Conservation (phyloP, 2,329 filamentous ascomycete species). For the Apiospora hydei region DNA sequence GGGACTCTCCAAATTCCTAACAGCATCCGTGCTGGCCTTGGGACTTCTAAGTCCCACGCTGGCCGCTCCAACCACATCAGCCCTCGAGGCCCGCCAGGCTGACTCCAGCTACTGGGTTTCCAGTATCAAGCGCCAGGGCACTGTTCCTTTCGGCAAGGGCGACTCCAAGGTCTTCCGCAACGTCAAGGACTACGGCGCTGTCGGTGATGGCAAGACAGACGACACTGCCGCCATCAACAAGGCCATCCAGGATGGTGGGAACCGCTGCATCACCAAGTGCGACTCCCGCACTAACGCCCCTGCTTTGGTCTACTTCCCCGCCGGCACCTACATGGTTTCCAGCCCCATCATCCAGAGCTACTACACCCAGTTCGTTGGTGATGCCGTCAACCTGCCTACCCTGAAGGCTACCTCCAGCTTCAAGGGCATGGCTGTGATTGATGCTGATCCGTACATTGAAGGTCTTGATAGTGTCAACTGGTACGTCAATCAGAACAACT, state of each 20-base stretch:
- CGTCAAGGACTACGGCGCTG: slow-evolving; percentile 78
- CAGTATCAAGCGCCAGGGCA: slow-evolving; percentile 72
- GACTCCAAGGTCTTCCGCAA: slow-evolving; percentile 79
- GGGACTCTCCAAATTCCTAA: slow-evolving; percentile 42
- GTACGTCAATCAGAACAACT: slow-evolving; percentile 85
- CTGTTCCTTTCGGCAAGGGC: slow-evolving; percentile 66
- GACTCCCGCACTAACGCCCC: slow-evolving; percentile 85
- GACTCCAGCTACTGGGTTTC: slow-evolving; percentile 74
- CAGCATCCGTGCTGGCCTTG: slow-evolving; percentile 37
- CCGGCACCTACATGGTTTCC: slow-evolving; percentile 84
- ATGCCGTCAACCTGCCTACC: slow-evolving; percentile 74
- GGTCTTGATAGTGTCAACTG: slow-evolving; percentile 67
- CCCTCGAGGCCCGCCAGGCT: slow-evolving; percentile 38
- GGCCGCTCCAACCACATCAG: slow-evolving; percentile 30
- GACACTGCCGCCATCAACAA: slow-evolving; percentile 89
- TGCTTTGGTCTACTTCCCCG: slow-evolving; percentile 89
- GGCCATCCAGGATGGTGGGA: slow-evolving; percentile 74
- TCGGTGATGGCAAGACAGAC: slow-evolving; percentile 73
- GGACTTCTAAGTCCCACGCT: slow-evolving; percentile 35
- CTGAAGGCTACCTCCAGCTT: slow-evolving; percentile 79
- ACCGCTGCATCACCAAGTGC: slow-evolving; percentile 81
- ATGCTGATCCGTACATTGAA: slow-evolving; percentile 82
- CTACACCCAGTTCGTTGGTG: slow-evolving; percentile 92
- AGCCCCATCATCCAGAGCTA: slow-evolving; percentile 84
- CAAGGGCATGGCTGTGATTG: slow-evolving; percentile 85